Evolutionary conservation across 257 asterid species (phyloP), one percentile per base, ranked within the genome.

Genomic region (Solanum commersonii): DNA sequence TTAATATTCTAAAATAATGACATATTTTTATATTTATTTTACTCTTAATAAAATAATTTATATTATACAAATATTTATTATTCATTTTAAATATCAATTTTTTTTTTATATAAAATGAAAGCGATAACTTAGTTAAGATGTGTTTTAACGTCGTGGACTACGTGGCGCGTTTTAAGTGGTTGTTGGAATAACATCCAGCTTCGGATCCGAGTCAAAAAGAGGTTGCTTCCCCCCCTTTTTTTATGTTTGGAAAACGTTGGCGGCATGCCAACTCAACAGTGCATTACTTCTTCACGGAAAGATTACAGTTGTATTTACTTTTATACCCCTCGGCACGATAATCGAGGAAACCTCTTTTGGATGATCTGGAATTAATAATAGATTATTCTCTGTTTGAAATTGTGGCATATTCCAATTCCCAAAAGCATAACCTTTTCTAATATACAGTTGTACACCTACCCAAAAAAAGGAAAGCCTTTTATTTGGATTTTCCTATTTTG

Each of bases 81-180:
- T 3, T 42, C 49, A 42, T 44, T 44, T 12, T 44, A 12, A 44
- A 44, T 44, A 13, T 12, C 52, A 44, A 44, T 0, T 12, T 44
- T 9, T 4, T 42, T 1, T 44, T 9, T 40, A 0, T 40, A 0
- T 9, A 40, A 40, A 40, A 37, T 37, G 40, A 37, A 37, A 37
- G 9, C 10, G 10, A 37, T 37, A 7, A 38, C 44, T 38, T 49
- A 46, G 0, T 49, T 15, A 49, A 49, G 22, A 49, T 14, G 5
- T 0, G 25, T 3, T 20, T 59, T 60, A 4, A 23, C 3, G 6
- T 6, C 63, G 23, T 52, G 23, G 60, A 0, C 7, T 7, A 23
- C 92, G 93, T 88, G 92, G 88, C 93, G 87, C 44, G 86, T 16
- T 33, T 8, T 59, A 22, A 88, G 86, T 90, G 93, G 92, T 38